A percentile compares a stretch with the other conserved stretches of the same genome.
Evolutionary conservation across 2,329 filamentous ascomycete species (phyloP).

Genomic region (Leptographium radiaticola): DNA sequence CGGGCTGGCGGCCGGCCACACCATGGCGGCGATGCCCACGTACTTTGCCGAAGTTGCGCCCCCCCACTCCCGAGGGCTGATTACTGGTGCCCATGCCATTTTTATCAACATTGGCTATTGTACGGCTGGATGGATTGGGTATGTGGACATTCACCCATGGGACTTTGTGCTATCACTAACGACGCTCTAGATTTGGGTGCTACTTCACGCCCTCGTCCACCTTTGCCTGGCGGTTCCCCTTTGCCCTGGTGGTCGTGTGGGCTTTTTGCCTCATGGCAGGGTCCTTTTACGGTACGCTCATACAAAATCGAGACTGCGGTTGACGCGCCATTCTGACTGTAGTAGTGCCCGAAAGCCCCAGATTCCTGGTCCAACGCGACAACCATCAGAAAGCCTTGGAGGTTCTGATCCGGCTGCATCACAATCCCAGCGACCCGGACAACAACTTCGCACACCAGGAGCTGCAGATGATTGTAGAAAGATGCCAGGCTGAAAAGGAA

Average conservation of each 20-base stretch:
- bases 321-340: background rate
- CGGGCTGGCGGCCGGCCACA: background rate
- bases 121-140: constrained; percentile 3
- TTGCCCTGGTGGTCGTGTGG: constrained; percentile 1
- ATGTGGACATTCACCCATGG: background rate
- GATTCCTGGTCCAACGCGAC: constrained; percentile 1
- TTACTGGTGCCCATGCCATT: constrained; percentile 3
- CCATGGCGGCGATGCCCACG: background rate
- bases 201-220: constrained; percentile 1
- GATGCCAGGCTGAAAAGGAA: background rate
- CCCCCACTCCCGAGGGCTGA: constrained; percentile 2
- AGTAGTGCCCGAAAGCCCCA: background rate
- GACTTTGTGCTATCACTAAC: background rate
- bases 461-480: constrained; percentile 1
- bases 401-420: background rate
- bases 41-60: constrained; percentile 1
- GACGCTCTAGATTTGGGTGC: background rate
- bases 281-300: background rate
- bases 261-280: background rate
- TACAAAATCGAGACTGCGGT: background rate
- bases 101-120: constrained; percentile 6
- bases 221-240: constrained; percentile 2
- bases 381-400: background rate
- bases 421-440: background rate
- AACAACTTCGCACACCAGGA: background rate